Percentiles rank a stretch among this genome's conserved stretches.
These are phyloP conservation scores for Ambrosiella cleistominuta DNA, from an alignment of 2,329 filamentous ascomycete species.

Conservation along the genomic window DNA sequence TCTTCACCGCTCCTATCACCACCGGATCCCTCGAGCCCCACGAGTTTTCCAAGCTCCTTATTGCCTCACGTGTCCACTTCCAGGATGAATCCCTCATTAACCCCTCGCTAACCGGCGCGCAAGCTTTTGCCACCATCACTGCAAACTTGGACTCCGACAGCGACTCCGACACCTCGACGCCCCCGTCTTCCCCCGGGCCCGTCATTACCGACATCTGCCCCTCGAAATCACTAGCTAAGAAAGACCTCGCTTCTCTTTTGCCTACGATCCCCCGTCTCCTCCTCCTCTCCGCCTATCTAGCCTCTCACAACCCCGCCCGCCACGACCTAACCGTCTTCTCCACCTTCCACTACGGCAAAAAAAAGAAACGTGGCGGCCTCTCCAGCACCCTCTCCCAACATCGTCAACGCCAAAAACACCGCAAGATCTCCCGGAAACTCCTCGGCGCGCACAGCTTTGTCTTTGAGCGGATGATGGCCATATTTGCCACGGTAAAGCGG, in stretches of 20 bases:
- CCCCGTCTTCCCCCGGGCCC: not conserved
- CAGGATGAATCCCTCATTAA: slow-evolving; percentile 55
- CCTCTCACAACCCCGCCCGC: slow-evolving; percentile 61
- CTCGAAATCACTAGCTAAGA: not conserved
- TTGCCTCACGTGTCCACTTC: slow-evolving; percentile 50
- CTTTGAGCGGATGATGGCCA: slow-evolving; percentile 61
- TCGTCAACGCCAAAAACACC: slow-evolving; percentile 32
- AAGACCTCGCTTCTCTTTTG: slow-evolving; percentile 37
- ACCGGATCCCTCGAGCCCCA: slow-evolving; percentile 56
- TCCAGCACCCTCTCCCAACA: slow-evolving; percentile 18
- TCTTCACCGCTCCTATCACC: slow-evolving; percentile 63
- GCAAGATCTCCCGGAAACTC: slow-evolving; percentile 60
- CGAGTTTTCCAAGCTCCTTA: slow-evolving; percentile 71
- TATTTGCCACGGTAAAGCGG: slow-evolving; percentile 48
- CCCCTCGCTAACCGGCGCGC: slow-evolving; percentile 34
- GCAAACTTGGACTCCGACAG: not conserved
- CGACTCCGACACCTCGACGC: not conserved
- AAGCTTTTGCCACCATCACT: slow-evolving; percentile 2
- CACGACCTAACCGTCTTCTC: slow-evolving; percentile 62
- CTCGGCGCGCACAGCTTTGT: slow-evolving; percentile 63
- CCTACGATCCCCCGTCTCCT: slow-evolving; percentile 59
- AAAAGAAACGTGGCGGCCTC: slow-evolving; percentile 32
- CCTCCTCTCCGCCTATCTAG: slow-evolving; percentile 61
- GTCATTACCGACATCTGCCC: not conserved
- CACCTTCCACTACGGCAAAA: slow-evolving; percentile 41